These are phyloP conservation scores for Mediolabrus comicus DNA, from an alignment of 108 stramenopile species.

Conservation along the genomic window DNA sequence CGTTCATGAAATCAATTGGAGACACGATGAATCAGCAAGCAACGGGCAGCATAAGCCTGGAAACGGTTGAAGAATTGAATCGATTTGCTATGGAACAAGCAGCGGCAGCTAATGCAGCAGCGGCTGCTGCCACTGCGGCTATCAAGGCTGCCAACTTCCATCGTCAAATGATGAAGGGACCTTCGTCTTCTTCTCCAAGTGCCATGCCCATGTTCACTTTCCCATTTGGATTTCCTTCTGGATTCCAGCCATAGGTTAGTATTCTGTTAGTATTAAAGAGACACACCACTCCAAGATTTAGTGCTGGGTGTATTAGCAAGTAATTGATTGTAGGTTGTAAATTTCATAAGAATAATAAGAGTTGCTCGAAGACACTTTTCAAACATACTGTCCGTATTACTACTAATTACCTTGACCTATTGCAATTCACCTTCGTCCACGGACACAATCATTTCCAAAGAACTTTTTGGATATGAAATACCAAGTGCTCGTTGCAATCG, in stretches of 20 bases:
- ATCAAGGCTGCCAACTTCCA: conserved; percentile 20
- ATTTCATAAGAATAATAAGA: too few relatives aligned
- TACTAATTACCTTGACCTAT: not conserved
- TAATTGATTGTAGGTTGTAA: too few relatives aligned
- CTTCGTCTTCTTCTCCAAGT: not conserved
- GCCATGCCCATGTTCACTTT: conserved; percentile 2
- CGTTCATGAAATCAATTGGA: not conserved
- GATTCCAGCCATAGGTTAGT: not conserved
- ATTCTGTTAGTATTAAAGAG: conserved; percentile 5
- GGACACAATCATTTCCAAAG: not conserved
- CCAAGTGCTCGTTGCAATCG: conserved; percentile 32
- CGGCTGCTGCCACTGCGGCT: conserved; percentile 12
- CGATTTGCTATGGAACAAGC: conserved; percentile 33
- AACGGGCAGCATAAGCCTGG: not conserved
- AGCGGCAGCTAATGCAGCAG: conserved; percentile 26
- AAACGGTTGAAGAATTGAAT: conserved; percentile 23
- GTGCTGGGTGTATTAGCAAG: too few relatives aligned
- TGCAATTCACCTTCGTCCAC: not conserved
- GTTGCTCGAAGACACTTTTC: not conserved
- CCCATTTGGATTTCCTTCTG: not conserved
- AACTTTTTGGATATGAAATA: conserved; percentile 7
- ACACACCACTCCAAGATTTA: too few relatives aligned
- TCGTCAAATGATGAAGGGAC: conserved; percentile 6
- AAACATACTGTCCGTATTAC: not conserved
- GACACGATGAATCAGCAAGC: not conserved